Percentiles rank a stretch among this genome's conserved stretches.
These are phyloP conservation scores for Helicocarpus griseus DNA, from an alignment of 2,329 filamentous ascomycete species.

Conservation along the genomic window DNA sequence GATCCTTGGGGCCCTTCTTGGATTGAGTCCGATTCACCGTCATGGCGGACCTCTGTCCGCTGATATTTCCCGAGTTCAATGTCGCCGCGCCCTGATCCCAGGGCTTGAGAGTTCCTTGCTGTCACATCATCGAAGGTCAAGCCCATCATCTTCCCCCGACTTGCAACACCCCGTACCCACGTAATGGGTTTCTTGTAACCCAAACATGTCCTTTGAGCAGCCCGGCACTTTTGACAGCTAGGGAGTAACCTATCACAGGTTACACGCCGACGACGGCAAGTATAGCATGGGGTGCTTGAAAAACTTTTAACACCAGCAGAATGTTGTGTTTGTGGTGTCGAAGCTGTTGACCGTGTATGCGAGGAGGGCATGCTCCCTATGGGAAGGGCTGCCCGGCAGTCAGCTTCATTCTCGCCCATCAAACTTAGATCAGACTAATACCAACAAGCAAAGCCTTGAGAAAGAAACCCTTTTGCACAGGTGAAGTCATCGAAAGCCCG, in stretches of 20 bases:
- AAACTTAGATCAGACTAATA: not conserved
- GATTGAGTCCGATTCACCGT: not conserved
- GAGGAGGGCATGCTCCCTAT: not conserved
- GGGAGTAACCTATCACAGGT: constrained; percentile 35
- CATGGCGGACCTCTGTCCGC: constrained; percentile 6
- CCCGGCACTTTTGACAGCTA: constrained; percentile 33
- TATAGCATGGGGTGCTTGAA: constrained; percentile 24
- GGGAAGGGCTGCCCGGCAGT: not conserved
- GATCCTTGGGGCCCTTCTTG: not conserved
- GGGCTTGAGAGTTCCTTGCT: not conserved
- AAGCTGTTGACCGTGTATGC: not conserved
- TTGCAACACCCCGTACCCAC: constrained; percentile 36
- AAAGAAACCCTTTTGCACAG: too few species aligned
- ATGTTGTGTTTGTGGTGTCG: not conserved
- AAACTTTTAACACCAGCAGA: not conserved
- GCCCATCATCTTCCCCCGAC: constrained; percentile 43
- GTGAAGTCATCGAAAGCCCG: too few species aligned
- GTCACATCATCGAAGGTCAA: constrained; percentile 37
- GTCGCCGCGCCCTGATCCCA: not conserved
- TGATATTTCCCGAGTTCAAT: not conserved
- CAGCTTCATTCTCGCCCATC: constrained; percentile 3
- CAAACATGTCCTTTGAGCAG: constrained; percentile 35
- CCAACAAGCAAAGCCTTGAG: not conserved
- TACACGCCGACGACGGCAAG: constrained; percentile 35
- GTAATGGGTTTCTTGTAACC: constrained; percentile 34